A percentile compares a stretch with the other conserved stretches of the same genome.
These are phyloP conservation scores for Dipteronia sinensis DNA, from an alignment of 345 rosid species.

Conservation along the genomic window DNA sequence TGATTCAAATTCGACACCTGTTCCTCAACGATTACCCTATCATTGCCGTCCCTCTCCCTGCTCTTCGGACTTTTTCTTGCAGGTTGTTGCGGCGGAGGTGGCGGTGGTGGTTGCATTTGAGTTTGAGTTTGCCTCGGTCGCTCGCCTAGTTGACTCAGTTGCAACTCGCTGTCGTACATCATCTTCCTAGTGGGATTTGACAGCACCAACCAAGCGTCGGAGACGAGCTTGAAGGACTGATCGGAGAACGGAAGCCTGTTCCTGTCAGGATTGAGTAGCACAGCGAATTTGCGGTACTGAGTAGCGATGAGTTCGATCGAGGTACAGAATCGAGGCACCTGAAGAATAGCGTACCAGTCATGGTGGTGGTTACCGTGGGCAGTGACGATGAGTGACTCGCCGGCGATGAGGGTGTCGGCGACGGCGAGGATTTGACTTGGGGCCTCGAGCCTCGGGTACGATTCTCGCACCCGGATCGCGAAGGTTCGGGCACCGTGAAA, in stretches of 20 bases:
- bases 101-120: conserved; percentile 17
- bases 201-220: conserved; percentile 84
- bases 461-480: conserved; percentile 82
- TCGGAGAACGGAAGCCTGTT: conserved; percentile 74
- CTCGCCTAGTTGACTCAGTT: conserved; percentile 60
- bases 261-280: conserved; percentile 63
- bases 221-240: conserved; percentile 66
- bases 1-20: conserved; percentile 32
- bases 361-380: conserved; percentile 29
- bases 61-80: background rate
- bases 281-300: conserved; percentile 81
- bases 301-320: conserved; percentile 68
- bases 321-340: conserved; percentile 64
- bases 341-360: conserved; percentile 87
- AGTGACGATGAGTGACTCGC: conserved; percentile 41
- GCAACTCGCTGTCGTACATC: conserved; percentile 68
- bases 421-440: conserved; percentile 79
- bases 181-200: conserved; percentile 71
- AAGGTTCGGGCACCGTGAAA: conserved; percentile 74
- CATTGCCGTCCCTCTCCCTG: conserved; percentile 8
- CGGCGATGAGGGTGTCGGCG: conserved; percentile 72
- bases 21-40: conserved; percentile 20
- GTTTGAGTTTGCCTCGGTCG: conserved; percentile 11
- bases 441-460: conserved; percentile 63
- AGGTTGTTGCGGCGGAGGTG: background rate